Conservation (phyloP, 164 flowering plant species). For the Vitis amurensis region DNA sequence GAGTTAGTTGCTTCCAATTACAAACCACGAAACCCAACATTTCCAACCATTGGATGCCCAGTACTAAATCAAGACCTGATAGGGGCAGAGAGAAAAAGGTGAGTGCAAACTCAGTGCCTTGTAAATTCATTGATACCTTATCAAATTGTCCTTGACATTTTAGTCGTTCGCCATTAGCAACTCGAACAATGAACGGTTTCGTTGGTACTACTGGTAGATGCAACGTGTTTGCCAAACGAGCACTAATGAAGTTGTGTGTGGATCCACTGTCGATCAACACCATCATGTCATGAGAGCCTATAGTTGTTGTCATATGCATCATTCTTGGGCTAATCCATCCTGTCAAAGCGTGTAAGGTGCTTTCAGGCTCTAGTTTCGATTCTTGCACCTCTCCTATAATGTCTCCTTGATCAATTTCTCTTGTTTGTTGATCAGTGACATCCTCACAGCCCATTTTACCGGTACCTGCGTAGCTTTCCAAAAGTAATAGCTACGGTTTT, state of each 20-base stretch:
- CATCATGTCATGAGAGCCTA: neutral
- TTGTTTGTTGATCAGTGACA: too few species aligned
- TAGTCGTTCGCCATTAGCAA: neutral
- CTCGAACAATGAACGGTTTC: neutral
- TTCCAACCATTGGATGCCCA: too few species aligned
- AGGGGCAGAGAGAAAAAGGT: neutral
- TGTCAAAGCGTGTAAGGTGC: neutral
- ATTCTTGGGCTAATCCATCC: neutral
- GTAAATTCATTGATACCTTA: neutral
- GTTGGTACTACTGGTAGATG: neutral
- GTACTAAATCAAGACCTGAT: too few species aligned
- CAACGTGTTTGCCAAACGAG: neutral
- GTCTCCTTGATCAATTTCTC: too few species aligned
- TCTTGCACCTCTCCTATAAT: too few species aligned
- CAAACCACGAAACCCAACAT: too few species aligned
- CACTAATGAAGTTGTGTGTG: constrained; percentile 11
- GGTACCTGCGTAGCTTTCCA: too few species aligned
- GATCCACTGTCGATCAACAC: constrained; percentile 5
- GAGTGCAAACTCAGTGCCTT: neutral
- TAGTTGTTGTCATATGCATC: neutral
- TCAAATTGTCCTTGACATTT: neutral
- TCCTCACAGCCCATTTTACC: too few species aligned
- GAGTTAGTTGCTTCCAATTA: too few species aligned
- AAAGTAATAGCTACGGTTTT: too few species aligned
- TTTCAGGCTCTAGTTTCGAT: too few species aligned